These are phyloP conservation scores for Colletotrichum brevisporum DNA, from an alignment of 2,329 filamentous ascomycete genomes.

Conservation along the genomic window DNA sequence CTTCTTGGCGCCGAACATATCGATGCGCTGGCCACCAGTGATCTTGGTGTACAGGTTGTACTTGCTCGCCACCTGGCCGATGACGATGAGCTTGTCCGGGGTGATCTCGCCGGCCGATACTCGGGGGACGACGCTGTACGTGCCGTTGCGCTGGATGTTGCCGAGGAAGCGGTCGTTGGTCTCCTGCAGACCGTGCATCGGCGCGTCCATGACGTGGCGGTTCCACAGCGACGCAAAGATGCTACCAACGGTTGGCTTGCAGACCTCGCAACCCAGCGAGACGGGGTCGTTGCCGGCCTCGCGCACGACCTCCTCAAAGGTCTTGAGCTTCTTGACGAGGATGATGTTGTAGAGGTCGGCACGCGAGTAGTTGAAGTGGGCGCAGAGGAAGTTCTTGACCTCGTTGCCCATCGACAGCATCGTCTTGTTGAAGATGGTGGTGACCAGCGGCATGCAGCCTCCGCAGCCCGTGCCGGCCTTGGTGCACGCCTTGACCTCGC, in stretches of 20 bases:
- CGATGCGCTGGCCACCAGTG: conserved; percentile 91
- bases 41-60: conserved; percentile 92
- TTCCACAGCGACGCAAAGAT: conserved; percentile 90
- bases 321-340: conserved; percentile 82
- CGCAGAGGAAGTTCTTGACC: conserved; percentile 87
- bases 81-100: conserved; percentile 85
- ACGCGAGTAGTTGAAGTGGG: conserved; percentile 86
- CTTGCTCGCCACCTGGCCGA: conserved; percentile 87
- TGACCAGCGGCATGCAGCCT: conserved; percentile 90
- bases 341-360: conserved; percentile 93
- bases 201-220: conserved; percentile 81
- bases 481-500: conserved; percentile 88
- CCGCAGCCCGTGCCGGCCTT: conserved; percentile 94
- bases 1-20: conserved; percentile 93
- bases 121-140: conserved; percentile 88
- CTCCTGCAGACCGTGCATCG: conserved; percentile 83
- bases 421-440: conserved; percentile 90
- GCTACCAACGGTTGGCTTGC: conserved; percentile 85
- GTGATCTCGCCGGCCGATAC: conserved; percentile 90
- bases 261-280: conserved; percentile 87
- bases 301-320: conserved; percentile 82
- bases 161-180: conserved; percentile 91
- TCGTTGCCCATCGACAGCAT: conserved; percentile 90
- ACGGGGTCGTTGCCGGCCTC: conserved; percentile 79
- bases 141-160: conserved; percentile 93